Evolutionary conservation across 148 eudicot genomes (phyloP), one percentile per base, ranked within the genome.

Genomic region (Chenopodium quinoa): DNA sequence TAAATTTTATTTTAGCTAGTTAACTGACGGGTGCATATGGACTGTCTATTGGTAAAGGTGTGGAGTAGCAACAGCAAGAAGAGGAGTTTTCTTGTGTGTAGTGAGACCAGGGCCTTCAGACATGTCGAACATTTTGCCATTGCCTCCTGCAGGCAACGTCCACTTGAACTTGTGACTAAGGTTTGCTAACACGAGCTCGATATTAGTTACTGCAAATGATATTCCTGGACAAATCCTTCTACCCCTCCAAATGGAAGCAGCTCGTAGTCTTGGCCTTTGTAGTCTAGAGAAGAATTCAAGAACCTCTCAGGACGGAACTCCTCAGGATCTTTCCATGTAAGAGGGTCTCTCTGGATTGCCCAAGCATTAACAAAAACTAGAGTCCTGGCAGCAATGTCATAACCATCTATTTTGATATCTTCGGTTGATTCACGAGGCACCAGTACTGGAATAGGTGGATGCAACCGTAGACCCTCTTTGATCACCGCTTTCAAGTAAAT

Each of bases 221-320:
- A 80, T 75, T 29, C 84, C 87, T 0, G 88, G 88, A 40, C 86
- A 88, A 4, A 68, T 79, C 63, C 83, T 78, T 72, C 86, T 71
- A 1, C 90, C 88, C 83, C 64, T 19, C 90, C 88, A 79, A 88
- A 88, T 10, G 88, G 86, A 27, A 85, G 72, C 7, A 83, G 58
- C 4, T 81, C 32, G 37, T 81, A 88, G 25, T 79, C 79, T 3
- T 75, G 54, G 48, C 86, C 86, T 48, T 75, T 81, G 67, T 31
- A 83, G 29, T 83, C 90, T 0, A 79, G 31, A 5, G 71, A 10
- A 25, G 50, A 73, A 31, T 79, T 52, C 62, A 76, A 14, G 46
- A 85, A 88, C 81, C 90, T 88, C 77, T 85, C 85, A 7, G 90
- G 90, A 11, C 10, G 6, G 58, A 83, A 88, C 77, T 81, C 85